Evolutionary conservation across 176 grass and related monocot species (phyloP).

Genomic region (Leersia perrieri): DNA sequence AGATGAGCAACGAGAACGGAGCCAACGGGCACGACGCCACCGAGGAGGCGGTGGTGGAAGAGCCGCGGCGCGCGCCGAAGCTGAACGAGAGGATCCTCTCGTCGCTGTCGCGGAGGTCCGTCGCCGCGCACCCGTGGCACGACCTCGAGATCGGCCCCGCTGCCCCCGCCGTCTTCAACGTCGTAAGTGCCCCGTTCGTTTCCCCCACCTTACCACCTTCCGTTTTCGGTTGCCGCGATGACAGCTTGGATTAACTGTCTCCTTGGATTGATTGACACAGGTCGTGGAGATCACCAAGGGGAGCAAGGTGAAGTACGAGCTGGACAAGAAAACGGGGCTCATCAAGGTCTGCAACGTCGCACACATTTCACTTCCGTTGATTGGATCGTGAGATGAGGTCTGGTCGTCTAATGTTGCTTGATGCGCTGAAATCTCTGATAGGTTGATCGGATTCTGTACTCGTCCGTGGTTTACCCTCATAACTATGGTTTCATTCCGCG

Average conservation of each 20-base stretch:
- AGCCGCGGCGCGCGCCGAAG: constrained; percentile 26
- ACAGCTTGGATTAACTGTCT: neutral
- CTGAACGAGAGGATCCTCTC: constrained; percentile 93
- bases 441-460: constrained; percentile 86
- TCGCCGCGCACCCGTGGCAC: constrained; percentile 98
- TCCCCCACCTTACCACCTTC: neutral
- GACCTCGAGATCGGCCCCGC: constrained; percentile 76
- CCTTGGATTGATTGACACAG: neutral
- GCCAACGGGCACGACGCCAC: neutral
- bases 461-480: constrained; percentile 92
- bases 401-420: neutral
- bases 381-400: neutral
- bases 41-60: constrained; percentile 21
- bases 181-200: constrained; percentile 39
- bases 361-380: neutral
- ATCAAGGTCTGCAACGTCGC: constrained; percentile 51
- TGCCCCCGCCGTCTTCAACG: constrained; percentile 88
- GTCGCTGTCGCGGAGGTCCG: constrained; percentile 77
- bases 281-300: constrained; percentile 92
- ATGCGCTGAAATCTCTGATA: neutral
- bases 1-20: constrained; percentile 36
- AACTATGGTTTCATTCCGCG: constrained; percentile 94
- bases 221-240: neutral
- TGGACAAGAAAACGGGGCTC: constrained; percentile 95
- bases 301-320: constrained; percentile 98